A percentile compares a stretch with the other conserved stretches of the same genome.
Evolutionary conservation across 305 asterid species (phyloP).

Genomic region (Withania somnifera): DNA sequence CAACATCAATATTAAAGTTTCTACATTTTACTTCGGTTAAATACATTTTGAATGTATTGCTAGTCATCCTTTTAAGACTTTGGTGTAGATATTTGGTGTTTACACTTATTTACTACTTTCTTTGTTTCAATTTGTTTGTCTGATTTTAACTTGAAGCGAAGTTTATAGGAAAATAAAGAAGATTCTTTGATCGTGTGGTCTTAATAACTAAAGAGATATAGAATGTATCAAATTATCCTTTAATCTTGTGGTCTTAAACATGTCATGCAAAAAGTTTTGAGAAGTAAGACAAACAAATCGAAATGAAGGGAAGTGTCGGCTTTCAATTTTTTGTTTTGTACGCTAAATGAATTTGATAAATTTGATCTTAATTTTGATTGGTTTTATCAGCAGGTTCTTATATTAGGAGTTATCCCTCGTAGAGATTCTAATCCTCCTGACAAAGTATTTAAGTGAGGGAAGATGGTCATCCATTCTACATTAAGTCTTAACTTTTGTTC

Average conservation of each 20-base stretch:
- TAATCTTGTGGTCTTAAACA: too few relatives aligned
- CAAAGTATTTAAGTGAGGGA: background rate
- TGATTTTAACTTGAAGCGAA: too few relatives aligned
- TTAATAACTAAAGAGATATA: too few relatives aligned
- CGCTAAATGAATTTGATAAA: background rate
- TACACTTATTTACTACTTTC: background rate
- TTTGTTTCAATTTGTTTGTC: too few relatives aligned
- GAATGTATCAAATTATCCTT: too few relatives aligned
- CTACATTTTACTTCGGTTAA: background rate
- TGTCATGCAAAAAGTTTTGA: too few relatives aligned
- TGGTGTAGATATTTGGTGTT: background rate
- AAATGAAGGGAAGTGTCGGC: background rate
- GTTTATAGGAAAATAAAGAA: too few relatives aligned
- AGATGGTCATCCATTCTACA: conserved; percentile 11
- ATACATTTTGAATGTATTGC: background rate
- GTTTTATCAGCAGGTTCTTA: background rate
- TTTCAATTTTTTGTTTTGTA: background rate
- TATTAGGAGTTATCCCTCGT: background rate
- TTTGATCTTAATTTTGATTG: background rate
- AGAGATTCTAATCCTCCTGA: background rate
- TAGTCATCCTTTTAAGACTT: background rate
- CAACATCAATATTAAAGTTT: background rate
- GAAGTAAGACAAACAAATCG: too few relatives aligned
- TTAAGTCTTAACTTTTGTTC: background rate
- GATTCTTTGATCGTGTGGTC: too few relatives aligned